Base-by-base conservation (phyloP, 257 asterid genomes). In the Rubia yunnanensis region DNA sequence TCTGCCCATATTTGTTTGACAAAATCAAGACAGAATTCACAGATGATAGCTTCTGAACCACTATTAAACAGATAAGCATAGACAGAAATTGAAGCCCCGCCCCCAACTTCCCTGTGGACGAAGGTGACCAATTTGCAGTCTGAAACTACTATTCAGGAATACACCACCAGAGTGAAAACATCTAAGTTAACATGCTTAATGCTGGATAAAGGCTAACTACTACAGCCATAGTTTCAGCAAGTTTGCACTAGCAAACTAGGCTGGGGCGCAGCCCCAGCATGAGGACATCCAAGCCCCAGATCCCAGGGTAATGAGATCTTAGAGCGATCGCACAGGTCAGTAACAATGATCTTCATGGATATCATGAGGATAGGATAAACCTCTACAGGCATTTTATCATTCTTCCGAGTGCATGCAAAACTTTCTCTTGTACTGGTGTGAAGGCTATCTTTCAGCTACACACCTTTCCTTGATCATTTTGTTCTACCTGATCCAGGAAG, bases 401-500 rank as follows among this genome's bases (percentile, higher is more conserved):
- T 48, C 30, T n/a, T 30, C 30, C 41, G 10, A 30, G 38, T 22
- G 2, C n/a, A 66, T 6, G 46, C 55, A 50, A 31, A 34, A 52
- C 24, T 31, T 66, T 66, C 62, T 66, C 24, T 18, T 26, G 27
- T 38, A 27, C 56, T 63, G 27, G 15, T 2, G 23, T 58, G 41
- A 22, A 30, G 23, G 53, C 61, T 28, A 52, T 22, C 62, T 69
- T 57, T 28, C n/a, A 55, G 48, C 66, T 58, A 27, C n/a, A 60
- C n/a, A n/a, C n/a, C n/a, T n/a, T 39, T 72, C 70, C 22, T 34
- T 52, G 72, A 74, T 77, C 76, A 70, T 74, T 76, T 80, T 24
- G 77, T 60, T 65, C 44, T 78, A 27, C 77, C 59, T 64, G 72
- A 61, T 80, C 80, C 80, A 1, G 86, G 66, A 62, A 54, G 66